Base-by-base conservation (phyloP, 1,284 basidiomycete genomes). In the Mycosarcoma maydis region DNA sequence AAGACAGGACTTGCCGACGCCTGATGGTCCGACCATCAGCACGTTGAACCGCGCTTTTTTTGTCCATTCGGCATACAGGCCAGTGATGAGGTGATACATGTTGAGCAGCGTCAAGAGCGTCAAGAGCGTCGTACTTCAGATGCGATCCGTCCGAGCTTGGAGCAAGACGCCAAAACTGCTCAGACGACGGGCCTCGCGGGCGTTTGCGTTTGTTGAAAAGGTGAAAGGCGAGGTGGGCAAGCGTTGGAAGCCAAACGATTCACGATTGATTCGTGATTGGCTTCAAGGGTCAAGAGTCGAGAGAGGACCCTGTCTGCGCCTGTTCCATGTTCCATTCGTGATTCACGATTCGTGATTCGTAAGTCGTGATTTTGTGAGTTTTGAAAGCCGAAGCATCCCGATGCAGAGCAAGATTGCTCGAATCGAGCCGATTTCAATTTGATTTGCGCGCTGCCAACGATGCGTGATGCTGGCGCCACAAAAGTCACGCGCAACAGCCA, bases 1-100 rank as follows among this genome's bases (percentile, higher is more conserved):
- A 6, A 74, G 43, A 39, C 74, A 74, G 1, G 74, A 74, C 53
- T 76, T 76, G 14, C 74, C 74, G 13, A 68, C 56, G 7, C 69
- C 72, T 5, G 73, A 54, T 2, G 65, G 41, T 0, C 74, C 74
- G 16, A 76, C 55, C 20, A 76, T 53, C 22, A 76, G 49, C 9
- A 72, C 58, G 48, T 72, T 72, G 64, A 61, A 74, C 6, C 48
- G 58, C 11, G 61, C 40, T 24, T 76, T 76, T 24, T 56, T 51
- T 16, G 72, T 72, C 48, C 60, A 61, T 39, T 76, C 62, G 37
- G 60, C 57, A 32, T 70, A 70, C 33, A 70, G 33, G 22, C 60
- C 60, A 17, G 56, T 57, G 37, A 70, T 42, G 38, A 70, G 61
- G 30, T 70, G 67, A 26, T 70, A 70, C 67, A 70, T 70, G 13